Base-by-base conservation (phyloP, 2,329 filamentous ascomycete genomes). In the Aspergillus ruber region DNA sequence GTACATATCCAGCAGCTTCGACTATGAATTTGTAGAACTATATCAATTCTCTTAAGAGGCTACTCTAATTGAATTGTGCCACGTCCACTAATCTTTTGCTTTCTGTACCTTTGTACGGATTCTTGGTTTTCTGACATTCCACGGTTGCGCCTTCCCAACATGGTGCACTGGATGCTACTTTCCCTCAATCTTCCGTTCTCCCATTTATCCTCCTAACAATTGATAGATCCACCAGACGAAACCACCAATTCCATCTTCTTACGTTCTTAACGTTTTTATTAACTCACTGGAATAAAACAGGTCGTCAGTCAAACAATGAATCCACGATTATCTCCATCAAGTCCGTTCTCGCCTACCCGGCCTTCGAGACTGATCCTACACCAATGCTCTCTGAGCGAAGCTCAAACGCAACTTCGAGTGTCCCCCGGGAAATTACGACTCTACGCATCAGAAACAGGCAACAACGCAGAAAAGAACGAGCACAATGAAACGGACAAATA, bases 1-100 rank as follows among this genome's bases (percentile, higher is more conserved):
- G 63, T 70, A 68, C 63, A 70, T 67, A 69, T 64, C 58, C 59
- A 59, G 58, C 56, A 54, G 50, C 56, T 56, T 52, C 52, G 51
- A 56, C 18, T 48, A 47, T 60, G 56, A 67, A 62, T 54, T 49
- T 70, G 67, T 69, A 70, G 66, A 69, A 70, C 65, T 68, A 69
- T 59, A 64, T 50, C 62, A 64, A 61, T 63, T 63, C 56, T 61
- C 49, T 51, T 25, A 52, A 59, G 46, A 44, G 44, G 39, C 20
- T 25, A 8, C n/a, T 20, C 18, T 25, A 38, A 44, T 44, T 1
- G 32, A 36, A 23, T 38, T 32, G 18, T 21, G 36, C 8, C 33
- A 39, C 36, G 15, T 15, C 36, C 18, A 39, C 17, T 18, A 13
- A 18, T 15, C 1, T 10, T 18, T n/a, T 39, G 6, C 36, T 39